Base-by-base conservation (phyloP, 2,329 filamentous ascomycete species). In the Penicillium vulpinum region DNA sequence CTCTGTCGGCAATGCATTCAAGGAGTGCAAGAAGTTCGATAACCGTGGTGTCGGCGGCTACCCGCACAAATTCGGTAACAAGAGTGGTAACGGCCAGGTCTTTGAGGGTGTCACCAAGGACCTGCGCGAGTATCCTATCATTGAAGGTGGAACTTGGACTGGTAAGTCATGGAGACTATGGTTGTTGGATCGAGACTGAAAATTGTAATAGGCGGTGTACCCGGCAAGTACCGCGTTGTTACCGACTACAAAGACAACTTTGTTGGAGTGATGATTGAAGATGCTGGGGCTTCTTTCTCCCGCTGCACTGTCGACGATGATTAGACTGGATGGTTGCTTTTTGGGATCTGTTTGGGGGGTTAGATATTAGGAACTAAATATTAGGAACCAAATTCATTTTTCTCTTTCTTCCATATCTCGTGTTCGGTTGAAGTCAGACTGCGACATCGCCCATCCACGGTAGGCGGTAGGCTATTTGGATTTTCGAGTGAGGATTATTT, bases 241-340 rank as follows among this genome's bases (percentile, higher is more conserved):
- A 43, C 53, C 29, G 56, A 59, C 53, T 59, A 59, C 41, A 59
- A 22, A 15, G 44, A 59, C 39, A 56, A 51, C 29, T 59, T 59
- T 56, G 52, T 44, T 51, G 56, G 56, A 31, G 56, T 59, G 10
- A 59, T 59, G 56, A 47, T 56, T 47, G 56, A 59, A 16, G 44
- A 44, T 21, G 33, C 56, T 43, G 56, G 46, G 45, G 52, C 26
- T 48, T 43, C 52, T 33, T 56, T 59, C 46, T 16, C 41, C n/a
- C 45, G 38, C 15, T 59, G 56, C 45, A 59, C 56, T 48, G 22
- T 55, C 44, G 51, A 56, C 40, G 18, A 1, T 41, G 54, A 44
- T 44, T 44, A 44, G 41, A 44, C 11, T 44, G 10, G 28, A n/a
- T n/a, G n/a, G n/a, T n/a, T n/a, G n/a, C n/a, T n/a, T 13, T 31